Percentiles rank a stretch among this genome's conserved stretches.
These are phyloP conservation scores for Mycena crocata DNA, from an alignment of 768 basidiomycete genomes.

Conservation along the genomic window DNA sequence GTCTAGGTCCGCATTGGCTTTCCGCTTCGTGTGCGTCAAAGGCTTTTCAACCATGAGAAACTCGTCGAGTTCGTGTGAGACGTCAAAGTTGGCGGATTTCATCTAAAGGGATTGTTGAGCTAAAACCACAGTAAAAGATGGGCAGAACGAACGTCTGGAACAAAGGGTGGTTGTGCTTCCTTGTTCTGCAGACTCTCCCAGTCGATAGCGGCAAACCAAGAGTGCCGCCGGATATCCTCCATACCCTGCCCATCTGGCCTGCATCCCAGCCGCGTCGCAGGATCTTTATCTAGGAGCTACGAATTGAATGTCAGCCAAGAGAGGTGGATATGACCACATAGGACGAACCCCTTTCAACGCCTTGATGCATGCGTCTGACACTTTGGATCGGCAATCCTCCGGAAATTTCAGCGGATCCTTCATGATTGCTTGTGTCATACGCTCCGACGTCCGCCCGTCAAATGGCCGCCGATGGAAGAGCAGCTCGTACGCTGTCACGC, in stretches of 20 bases:
- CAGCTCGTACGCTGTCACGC: constrained; percentile 91
- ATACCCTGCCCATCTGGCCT: constrained; percentile 75
- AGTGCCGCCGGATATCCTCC: constrained; percentile 81
- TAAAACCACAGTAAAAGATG: constrained; percentile 17
- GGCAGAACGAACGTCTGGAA: constrained; percentile 83
- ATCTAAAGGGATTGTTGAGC: constrained; percentile 63
- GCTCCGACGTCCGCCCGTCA: constrained; percentile 89
- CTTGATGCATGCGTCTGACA: constrained; percentile 73
- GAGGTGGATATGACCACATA: constrained; percentile 26
- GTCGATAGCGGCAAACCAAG: constrained; percentile 87
- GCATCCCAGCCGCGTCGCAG: constrained; percentile 84
- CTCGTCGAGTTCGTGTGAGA: constrained; percentile 97
- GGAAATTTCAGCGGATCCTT: constrained; percentile 86
- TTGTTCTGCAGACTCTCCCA: constrained; percentile 85
- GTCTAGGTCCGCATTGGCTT: constrained; percentile 85
- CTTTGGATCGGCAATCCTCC: constrained; percentile 68
- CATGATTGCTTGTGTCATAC: constrained; percentile 88
- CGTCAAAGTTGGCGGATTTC: constrained; percentile 98
- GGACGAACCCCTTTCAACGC: constrained; percentile 71
- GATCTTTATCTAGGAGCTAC: constrained; percentile 89
- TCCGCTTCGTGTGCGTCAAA: constrained; percentile 93
- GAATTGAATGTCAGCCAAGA: constrained; percentile 30
- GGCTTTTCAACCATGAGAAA: constrained; percentile 98
- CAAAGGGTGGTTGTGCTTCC: constrained; percentile 81
- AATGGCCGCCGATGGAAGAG: constrained; percentile 87